Base-by-base conservation (phyloP, 306 rosid genomes). In the Macrotyloma uniflorum region DNA sequence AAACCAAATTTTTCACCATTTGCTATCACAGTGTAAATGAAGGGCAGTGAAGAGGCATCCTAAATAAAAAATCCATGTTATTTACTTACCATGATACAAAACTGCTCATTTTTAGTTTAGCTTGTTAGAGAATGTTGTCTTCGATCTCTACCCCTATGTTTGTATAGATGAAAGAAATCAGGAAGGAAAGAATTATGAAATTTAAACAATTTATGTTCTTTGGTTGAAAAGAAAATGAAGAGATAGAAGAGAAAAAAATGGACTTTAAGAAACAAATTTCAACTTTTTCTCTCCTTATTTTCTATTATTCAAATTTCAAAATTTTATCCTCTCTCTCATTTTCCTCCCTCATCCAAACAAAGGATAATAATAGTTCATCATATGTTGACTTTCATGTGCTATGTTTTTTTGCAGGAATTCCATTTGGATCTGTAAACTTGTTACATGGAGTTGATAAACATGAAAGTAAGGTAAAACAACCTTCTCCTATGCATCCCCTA, bases 401-500 rank as follows among this genome's bases (percentile, higher is more conserved):
- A 30, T 80, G 50, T 43, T 79, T 38, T 19, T 47, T 73, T 88
- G 88, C 89, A 94, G 98, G 97, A 75, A 94, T 94, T 80, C 98
- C 98, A 76, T 94, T 90, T 88, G 98, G 98, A 80, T 94, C 98
- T 66, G 98, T 94, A 79, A 94, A 94, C 86, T 81, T 94, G 73
- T 75, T 92, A 89, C 80, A 94, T 83, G 98, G 98, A 82, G 98
- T 94, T 86, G 97, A 94, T 89, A 92, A 90, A 80, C 89, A 88
- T 71, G 98, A 94, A 90, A 94, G 97, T 97, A 92, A 88, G 98
- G 97, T 87, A 88, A 87, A 67, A 75, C 74, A 70, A 76, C 74
- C 57, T 86, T 76, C 75, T 43, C 70, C 50, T 70, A 61, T 64
- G 78, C 79, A 72, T 78, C 78, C 80, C 76, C 82, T 62, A 72